phyloP scores from a whole-genome alignment of 768 basidiomycete species.

The Pleurotus sapidus region DNA sequence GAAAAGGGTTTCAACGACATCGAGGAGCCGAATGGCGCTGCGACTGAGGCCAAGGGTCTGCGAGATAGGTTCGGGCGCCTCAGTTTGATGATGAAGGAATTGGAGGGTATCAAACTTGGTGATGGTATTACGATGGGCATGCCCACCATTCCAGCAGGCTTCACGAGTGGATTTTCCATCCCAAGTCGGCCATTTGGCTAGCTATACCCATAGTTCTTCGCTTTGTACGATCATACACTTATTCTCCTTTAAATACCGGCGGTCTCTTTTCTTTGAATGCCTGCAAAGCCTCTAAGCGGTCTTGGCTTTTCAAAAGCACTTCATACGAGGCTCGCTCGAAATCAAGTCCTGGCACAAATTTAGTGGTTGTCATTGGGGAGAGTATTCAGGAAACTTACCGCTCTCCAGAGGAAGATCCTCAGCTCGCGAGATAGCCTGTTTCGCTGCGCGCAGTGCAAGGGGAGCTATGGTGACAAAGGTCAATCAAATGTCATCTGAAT shows the following conservation, averaged over 20 bases:
- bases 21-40: constrained; percentile 36
- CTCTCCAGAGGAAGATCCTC: constrained; percentile 76
- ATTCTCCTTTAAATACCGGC: constrained; percentile 83
- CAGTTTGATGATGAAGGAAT: constrained; percentile 85
- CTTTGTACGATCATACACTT: constrained; percentile 22
- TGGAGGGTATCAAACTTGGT: constrained; percentile 63
- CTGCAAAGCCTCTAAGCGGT: constrained; percentile 78
- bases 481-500: neutral
- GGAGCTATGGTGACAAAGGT: constrained; percentile 51
- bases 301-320: constrained; percentile 66
- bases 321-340: constrained; percentile 89
- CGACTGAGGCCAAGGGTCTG: constrained; percentile 43
- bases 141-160: constrained; percentile 51
- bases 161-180: constrained; percentile 53
- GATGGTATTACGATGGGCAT: constrained; percentile 61
- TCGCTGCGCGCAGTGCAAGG: constrained; percentile 83
- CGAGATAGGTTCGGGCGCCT: constrained; percentile 65
- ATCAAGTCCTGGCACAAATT: constrained; percentile 65
- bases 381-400: constrained; percentile 33
- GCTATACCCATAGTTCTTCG: constrained; percentile 7
- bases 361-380: neutral
- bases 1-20: constrained; percentile 75
- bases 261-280: constrained; percentile 85
- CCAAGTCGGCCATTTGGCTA: constrained; percentile 38
- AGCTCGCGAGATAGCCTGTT: constrained; percentile 79